Percentiles rank a stretch among this genome's conserved stretches.
Evolutionary conservation across 2,329 filamentous ascomycete genomes (phyloP).

Genomic region (Fusarium albosuccineum): DNA sequence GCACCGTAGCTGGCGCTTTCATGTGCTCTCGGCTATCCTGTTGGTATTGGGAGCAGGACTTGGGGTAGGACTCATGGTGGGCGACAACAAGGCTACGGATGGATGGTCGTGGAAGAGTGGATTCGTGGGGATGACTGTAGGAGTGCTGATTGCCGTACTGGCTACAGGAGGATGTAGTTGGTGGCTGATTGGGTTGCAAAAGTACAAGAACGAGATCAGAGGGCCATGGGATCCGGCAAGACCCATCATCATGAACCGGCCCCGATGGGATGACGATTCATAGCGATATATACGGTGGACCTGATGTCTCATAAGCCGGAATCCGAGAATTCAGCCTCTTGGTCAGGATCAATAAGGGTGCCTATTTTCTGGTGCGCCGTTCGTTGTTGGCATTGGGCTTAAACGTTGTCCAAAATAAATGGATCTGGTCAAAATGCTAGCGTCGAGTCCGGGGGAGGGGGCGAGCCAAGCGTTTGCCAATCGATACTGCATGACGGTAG

Average conservation of each 20-base stretch:
- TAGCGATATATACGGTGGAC: conserved; percentile 7
- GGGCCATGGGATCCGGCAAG: conserved; percentile 97
- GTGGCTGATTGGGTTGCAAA: conserved; percentile 97
- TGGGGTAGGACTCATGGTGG: conserved; percentile 76
- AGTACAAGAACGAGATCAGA: conserved; percentile 99
- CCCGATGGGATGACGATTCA: conserved; percentile 61
- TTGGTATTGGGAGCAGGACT: conserved; percentile 85
- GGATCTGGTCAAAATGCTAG: conserved; percentile 8
- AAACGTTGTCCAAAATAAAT: background rate
- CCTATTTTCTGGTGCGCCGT: background rate
- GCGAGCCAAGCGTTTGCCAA: conserved; percentile 19
- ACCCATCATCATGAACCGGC: conserved; percentile 82
- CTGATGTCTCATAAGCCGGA: conserved; percentile 17
- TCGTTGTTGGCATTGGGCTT: background rate
- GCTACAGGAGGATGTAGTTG: conserved; percentile 95
- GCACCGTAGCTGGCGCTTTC: conserved; percentile 84
- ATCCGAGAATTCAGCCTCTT: background rate
- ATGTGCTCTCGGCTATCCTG: conserved; percentile 79
- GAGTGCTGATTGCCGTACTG: conserved; percentile 78
- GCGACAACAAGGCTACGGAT: conserved; percentile 55
- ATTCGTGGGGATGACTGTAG: conserved; percentile 80
- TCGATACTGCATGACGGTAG: background rate
- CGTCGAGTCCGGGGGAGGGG: background rate
- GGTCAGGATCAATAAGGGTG: background rate
- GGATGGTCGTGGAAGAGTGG: conserved; percentile 66